Evolutionary conservation across 345 rosid genomes (phyloP).

Genomic region (Isatis tinctoria): DNA sequence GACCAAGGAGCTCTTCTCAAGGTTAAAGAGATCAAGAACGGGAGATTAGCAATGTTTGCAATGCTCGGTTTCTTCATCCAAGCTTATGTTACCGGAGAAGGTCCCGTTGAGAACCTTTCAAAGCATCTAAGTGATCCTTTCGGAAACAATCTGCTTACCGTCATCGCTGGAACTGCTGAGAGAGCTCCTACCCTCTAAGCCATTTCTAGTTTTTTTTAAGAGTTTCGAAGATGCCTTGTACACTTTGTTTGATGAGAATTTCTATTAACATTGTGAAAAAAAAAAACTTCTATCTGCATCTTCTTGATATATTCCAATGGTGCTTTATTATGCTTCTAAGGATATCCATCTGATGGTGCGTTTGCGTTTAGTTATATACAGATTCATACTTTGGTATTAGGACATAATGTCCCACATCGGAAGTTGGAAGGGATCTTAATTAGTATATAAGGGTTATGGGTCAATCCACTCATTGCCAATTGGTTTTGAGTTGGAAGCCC

Average conservation of each 20-base stretch:
- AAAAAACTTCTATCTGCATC: conserved; percentile 2
- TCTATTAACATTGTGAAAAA: conserved; percentile 25
- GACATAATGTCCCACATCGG: too few species aligned
- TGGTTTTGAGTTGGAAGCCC: too few species aligned
- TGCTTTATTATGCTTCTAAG: not conserved
- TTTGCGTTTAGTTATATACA: too few species aligned
- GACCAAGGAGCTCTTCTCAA: conserved; percentile 91
- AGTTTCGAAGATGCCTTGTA: conserved; percentile 28
- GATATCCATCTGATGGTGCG: not conserved
- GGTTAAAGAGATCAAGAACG: conserved; percentile 96
- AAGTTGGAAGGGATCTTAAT: too few species aligned
- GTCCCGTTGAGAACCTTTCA: conserved; percentile 89
- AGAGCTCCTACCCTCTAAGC: conserved; percentile 82
- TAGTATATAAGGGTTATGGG: too few species aligned
- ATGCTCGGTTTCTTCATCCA: conserved; percentile 88
- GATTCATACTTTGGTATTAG: too few species aligned
- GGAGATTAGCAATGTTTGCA: conserved; percentile 93
- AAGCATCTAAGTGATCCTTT: conserved; percentile 95
- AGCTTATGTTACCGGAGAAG: conserved; percentile 94
- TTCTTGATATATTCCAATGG: conserved; percentile 16
- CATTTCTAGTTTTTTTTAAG: not conserved
- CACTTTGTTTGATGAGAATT: conserved; percentile 18
- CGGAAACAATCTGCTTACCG: conserved; percentile 98
- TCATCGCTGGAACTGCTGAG: conserved; percentile 65
- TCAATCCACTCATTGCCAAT: too few species aligned